These are phyloP conservation scores for Solanum aculeatissimum DNA, from an alignment of 305 asterid species.

Conservation along the genomic window DNA sequence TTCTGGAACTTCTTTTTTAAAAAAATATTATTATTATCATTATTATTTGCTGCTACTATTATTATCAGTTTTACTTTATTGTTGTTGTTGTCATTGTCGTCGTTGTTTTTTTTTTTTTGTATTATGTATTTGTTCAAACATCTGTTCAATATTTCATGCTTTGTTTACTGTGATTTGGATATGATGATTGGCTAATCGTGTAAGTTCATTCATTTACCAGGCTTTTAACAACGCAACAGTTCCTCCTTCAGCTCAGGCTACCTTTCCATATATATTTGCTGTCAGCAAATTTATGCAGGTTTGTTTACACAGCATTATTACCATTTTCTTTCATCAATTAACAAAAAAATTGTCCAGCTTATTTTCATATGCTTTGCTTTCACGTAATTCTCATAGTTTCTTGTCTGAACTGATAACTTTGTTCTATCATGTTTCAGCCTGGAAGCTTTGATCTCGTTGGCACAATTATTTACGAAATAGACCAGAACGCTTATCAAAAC, in stretches of 20 bases:
- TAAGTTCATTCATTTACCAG: slow-evolving; percentile 22
- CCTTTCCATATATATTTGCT: slow-evolving; percentile 75
- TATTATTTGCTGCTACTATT: background rate
- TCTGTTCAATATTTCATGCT: background rate
- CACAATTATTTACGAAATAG: slow-evolving; percentile 78
- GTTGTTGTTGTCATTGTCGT: background rate
- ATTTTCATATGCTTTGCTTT: background rate
- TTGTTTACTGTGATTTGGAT: background rate
- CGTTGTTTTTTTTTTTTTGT: background rate
- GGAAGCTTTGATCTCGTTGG: slow-evolving; percentile 92
- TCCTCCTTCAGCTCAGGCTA: slow-evolving; percentile 81
- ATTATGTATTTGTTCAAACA: background rate
- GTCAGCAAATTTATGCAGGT: slow-evolving; percentile 99
- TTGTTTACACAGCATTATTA: background rate
- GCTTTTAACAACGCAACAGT: slow-evolving; percentile 78
- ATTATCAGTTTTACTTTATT: background rate
- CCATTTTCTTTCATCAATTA: background rate
- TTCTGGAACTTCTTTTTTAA: background rate
- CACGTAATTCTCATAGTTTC: background rate
- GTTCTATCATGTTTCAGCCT: slow-evolving; percentile 32
- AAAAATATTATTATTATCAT: background rate
- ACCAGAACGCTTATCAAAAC: slow-evolving; percentile 61
- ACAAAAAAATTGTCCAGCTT: background rate
- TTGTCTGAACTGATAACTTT: background rate
- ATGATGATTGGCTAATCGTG: background rate